These are phyloP conservation scores for Xerocomus potaroensis DNA, from an alignment of 768 basidiomycete genomes.

Conservation along the genomic window DNA sequence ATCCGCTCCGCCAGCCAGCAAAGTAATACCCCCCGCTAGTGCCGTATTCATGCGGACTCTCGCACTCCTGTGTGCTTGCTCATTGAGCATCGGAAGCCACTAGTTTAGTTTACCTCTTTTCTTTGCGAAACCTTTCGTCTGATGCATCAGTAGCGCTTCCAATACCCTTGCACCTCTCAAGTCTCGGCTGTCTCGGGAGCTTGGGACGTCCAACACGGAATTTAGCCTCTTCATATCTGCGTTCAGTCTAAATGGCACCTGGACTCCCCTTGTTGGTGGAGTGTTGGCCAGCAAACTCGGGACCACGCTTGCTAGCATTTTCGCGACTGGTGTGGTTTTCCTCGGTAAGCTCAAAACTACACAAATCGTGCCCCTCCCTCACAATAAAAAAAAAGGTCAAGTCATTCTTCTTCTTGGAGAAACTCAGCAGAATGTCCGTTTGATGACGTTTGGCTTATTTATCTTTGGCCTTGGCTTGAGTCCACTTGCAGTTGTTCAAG, in stretches of 20 bases:
- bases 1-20: neutral
- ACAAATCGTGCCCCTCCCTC: slow-evolving; percentile 1
- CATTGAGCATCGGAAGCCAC: slow-evolving; percentile 71
- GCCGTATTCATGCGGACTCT: slow-evolving; percentile 51
- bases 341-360: slow-evolving; percentile 37
- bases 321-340: slow-evolving; percentile 72
- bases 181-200: slow-evolving; percentile 59
- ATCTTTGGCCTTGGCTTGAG: slow-evolving; percentile 77
- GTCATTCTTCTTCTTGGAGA: slow-evolving; percentile 64
- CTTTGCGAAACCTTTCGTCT: neutral
- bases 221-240: slow-evolving; percentile 76
- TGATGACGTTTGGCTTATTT: slow-evolving; percentile 75
- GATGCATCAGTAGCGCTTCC: slow-evolving; percentile 44
- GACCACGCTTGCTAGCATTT: slow-evolving; percentile 64
- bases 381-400: slow-evolving; percentile 46
- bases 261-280: slow-evolving; percentile 78
- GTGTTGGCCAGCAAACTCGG: slow-evolving; percentile 66
- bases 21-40: slow-evolving; percentile 25
- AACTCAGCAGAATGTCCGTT: slow-evolving; percentile 50
- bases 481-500: slow-evolving; percentile 79
- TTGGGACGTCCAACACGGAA: slow-evolving; percentile 73
- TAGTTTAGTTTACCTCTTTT: slow-evolving; percentile 61
- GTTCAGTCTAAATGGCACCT: slow-evolving; percentile 67
- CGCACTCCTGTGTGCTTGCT: slow-evolving; percentile 68
- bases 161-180: slow-evolving; percentile 80